Evolutionary conservation across 495 filamentous ascomycete species (phyloP), one percentile per base, ranked within the genome.

Genomic region (Tuber aestivum): DNA sequence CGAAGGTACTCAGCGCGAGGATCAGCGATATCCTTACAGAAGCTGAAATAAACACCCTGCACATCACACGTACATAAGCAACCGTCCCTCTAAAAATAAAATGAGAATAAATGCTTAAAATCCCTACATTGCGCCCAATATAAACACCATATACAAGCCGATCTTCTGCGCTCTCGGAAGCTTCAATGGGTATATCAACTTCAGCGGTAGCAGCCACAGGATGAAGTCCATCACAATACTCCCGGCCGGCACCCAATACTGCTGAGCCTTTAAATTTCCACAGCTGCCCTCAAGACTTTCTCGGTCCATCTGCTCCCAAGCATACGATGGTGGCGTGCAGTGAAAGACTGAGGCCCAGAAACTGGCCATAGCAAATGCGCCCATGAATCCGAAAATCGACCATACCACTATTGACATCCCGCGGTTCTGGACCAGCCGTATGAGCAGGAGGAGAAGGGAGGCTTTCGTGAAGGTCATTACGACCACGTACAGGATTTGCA

Each of bases 111-210:
- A 65, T 7, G 1, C 2, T 35, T 35, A 27, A 18, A 65, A 65
- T 35, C 14, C 65, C n/a, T 10, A 75, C 68, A 71, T 48, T 70
- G 27, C 68, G 3, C 73, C 73, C 6, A 75, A 27, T 18, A 40
- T 16, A 50, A 75, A 75, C 27, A 75, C 68, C 38, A 38, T n/a
- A 75, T 75, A 75, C 12, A 75, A 32, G 21, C 41, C 68, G n/a
- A 32, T 48, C 27, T 71, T 71, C 73, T 75, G 65, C 6, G 35
- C n/a, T n/a, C n/a, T 35, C 41, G 73, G 65, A 0, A 71, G 21
- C 38, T 38, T 27, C 12, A 48, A 42, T 18, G 69, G 68, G 10
- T 10, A 45, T 23, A 75, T 70, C 23, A 75, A 71, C 18, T 27
- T 75, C 10, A 75, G 50, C 16, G 73, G 56, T 3, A 71, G 61